phyloP scores from a whole-genome alignment of 1,139 yeast genomes.

The Blastobotrys malaysiensis region DNA sequence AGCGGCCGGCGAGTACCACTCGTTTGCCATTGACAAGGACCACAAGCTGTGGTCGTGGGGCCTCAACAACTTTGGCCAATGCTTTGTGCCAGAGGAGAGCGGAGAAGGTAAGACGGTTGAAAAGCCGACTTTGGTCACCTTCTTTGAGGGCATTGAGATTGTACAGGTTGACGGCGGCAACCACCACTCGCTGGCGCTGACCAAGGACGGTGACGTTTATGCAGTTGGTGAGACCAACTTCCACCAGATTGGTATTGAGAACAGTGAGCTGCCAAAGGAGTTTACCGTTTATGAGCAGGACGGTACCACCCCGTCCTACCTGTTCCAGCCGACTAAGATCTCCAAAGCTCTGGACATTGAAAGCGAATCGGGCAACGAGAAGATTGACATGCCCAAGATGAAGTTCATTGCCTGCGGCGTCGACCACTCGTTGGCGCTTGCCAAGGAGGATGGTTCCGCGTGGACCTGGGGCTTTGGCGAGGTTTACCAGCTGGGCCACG shows the following conservation, averaged over 20 bases:
- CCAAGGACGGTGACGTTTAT: conserved; percentile 64
- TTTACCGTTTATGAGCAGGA: conserved; percentile 66
- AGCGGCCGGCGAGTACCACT: conserved; percentile 93
- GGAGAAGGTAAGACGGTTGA: conserved; percentile 74
- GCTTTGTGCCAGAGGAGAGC: conserved; percentile 72
- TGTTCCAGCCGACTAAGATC: conserved; percentile 76
- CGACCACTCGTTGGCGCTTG: conserved; percentile 85
- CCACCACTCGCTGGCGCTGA: conserved; percentile 80
- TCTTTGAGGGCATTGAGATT: conserved; percentile 53
- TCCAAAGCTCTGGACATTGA: conserved; percentile 32
- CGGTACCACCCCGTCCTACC: conserved; percentile 76
- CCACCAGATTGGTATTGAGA: conserved; percentile 81
- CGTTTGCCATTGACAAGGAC: conserved; percentile 78
- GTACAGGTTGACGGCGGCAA: conserved; percentile 82
- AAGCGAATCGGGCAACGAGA: conserved; percentile 21
- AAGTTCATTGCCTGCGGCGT: conserved; percentile 76
- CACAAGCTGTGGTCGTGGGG: conserved; percentile 88
- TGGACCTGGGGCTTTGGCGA: conserved; percentile 99
- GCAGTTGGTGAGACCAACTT: conserved; percentile 91
- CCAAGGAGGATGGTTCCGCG: conserved; percentile 68
- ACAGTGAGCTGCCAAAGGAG: conserved; percentile 50
- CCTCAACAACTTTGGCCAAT: conserved; percentile 91
- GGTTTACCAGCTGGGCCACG: conserved; percentile 92
- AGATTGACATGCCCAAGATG: conserved; percentile 49
- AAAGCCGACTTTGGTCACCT: conserved; percentile 61